Conservation (phyloP, 2,329 filamentous ascomycete species). For the Cladophialophora chaetospira region DNA sequence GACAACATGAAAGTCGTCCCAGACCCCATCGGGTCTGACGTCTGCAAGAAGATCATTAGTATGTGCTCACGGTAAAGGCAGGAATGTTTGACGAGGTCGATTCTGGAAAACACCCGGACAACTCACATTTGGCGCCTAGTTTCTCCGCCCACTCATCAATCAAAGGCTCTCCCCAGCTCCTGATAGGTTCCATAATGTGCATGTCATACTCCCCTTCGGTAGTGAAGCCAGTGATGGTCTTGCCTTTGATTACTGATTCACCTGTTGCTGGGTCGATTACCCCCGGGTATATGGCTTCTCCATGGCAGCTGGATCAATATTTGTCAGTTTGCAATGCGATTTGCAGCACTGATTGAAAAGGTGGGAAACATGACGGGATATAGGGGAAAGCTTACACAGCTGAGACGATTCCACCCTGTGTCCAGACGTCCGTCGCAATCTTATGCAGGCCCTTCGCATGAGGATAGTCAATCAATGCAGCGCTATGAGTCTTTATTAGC, state of each 20-base stretch:
- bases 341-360: neutral
- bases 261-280: conserved; percentile 39
- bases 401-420: conserved; percentile 46
- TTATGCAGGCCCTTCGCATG: conserved; percentile 44
- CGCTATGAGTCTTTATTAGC: no score
- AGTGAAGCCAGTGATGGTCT: conserved; percentile 45
- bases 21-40: conserved; percentile 37
- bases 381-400: conserved; percentile 37
- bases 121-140: conserved; percentile 40
- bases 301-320: conserved; percentile 37
- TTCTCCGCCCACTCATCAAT: conserved; percentile 40
- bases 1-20: conserved; percentile 38
- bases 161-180: conserved; percentile 38
- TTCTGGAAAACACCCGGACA: neutral
- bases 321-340: neutral
- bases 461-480: conserved; percentile 52
- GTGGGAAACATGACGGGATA: neutral
- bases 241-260: conserved; percentile 43
- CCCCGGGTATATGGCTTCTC: conserved; percentile 43
- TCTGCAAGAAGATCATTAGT: conserved; percentile 23
- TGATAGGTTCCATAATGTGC: conserved; percentile 39
- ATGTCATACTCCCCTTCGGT: conserved; percentile 42
- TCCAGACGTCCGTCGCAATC: conserved; percentile 46
- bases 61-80: neutral
- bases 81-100: neutral